These are phyloP conservation scores for Pseudoperonospora humuli DNA, from an alignment of 352 stramenopile genomes.

Conservation along the genomic window DNA sequence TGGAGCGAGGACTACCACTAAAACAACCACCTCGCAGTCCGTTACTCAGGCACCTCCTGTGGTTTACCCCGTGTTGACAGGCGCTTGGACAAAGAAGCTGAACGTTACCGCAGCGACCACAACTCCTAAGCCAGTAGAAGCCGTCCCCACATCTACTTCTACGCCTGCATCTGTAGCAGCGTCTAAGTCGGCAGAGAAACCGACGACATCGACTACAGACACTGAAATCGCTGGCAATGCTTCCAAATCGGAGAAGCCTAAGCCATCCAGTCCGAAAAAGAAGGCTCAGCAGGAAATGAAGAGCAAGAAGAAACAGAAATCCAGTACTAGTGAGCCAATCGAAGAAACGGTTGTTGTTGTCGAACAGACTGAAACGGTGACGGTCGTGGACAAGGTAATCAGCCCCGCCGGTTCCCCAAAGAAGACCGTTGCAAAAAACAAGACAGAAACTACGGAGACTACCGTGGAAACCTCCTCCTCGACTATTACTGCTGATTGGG, in stretches of 20 bases:
- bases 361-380: conserved; percentile 18
- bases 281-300: conserved; percentile 37
- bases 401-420: conserved; percentile 29
- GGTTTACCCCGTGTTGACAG: conserved; percentile 50
- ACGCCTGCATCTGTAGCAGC: conserved; percentile 3
- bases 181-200: conserved; percentile 4
- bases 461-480: conserved; percentile 23
- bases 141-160: conserved; percentile 11
- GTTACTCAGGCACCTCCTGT: conserved; percentile 30
- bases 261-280: conserved; percentile 38
- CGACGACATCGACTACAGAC: conserved; percentile 6
- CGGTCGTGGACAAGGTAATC: conserved; percentile 22
- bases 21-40: conserved; percentile 30
- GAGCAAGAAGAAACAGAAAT: conserved; percentile 29
- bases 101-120: conserved; percentile 36
- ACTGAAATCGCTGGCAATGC: conserved; percentile 5
- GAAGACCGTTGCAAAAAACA: conserved; percentile 32
- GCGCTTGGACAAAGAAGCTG: conserved; percentile 68
- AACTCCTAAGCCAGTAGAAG: conserved; percentile 30
- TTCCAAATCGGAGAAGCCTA: conserved; percentile 7
- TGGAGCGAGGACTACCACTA: conserved; percentile 21
- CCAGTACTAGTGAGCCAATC: conserved; percentile 3
- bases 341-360: conserved; percentile 12
- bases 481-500: conserved; percentile 50
- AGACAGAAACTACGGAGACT: conserved; percentile 35